A percentile compares a stretch with the other conserved stretches of the same genome.
Conservation (phyloP, 352 stramenopile species). For the Blastocystis sp. region DNA sequence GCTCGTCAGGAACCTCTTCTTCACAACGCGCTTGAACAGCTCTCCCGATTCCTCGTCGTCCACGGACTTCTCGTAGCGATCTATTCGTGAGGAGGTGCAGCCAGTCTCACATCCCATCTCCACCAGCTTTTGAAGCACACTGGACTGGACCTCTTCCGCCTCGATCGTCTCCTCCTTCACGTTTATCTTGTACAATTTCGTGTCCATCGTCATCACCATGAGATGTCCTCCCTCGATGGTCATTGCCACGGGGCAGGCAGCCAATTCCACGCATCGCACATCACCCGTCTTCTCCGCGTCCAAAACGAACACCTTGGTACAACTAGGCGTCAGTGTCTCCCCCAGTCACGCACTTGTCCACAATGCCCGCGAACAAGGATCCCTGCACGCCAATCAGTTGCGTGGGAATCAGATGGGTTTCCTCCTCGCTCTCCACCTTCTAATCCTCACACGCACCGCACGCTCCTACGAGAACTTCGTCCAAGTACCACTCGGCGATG, state of each 20-base stretch:
- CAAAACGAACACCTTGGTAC: constrained; percentile 20
- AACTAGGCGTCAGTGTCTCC: neutral
- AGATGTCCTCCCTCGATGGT: constrained; percentile 8
- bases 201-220: neutral
- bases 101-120: neutral
- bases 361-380: neutral
- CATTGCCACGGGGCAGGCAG: neutral
- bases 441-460: neutral
- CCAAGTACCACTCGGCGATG: constrained; percentile 19
- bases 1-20: constrained; percentile 30
- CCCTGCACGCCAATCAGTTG: constrained; percentile 6
- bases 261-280: neutral
- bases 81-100: neutral
- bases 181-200: constrained; percentile 10
- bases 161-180: constrained; percentile 1
- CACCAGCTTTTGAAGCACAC: neutral
- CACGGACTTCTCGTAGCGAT: constrained; percentile 43
- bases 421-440: constrained; percentile 62
- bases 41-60: constrained; percentile 69
- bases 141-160: neutral
- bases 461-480: constrained; percentile 19
- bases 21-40: constrained; percentile 55
- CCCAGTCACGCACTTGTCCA: constrained; percentile 1
- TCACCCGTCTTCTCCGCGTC: neutral
- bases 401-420: constrained; percentile 37